These are phyloP conservation scores for Aspergillus nidulans DNA, from an alignment of 495 filamentous ascomycete species.

Conservation along the genomic window DNA sequence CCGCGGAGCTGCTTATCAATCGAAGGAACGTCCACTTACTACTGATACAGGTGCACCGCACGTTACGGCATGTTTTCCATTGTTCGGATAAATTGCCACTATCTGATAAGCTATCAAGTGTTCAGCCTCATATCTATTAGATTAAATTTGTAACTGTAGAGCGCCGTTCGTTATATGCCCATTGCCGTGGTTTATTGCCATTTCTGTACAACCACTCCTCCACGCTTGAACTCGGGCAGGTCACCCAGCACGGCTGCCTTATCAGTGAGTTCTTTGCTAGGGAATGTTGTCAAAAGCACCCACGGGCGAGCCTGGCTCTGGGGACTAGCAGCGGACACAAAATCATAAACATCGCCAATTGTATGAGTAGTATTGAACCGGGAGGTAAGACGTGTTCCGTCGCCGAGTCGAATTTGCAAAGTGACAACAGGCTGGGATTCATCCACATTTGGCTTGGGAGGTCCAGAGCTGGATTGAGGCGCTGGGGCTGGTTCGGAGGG, in stretches of 20 bases:
- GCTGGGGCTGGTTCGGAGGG: conserved; percentile 23
- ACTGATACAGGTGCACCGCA: neutral
- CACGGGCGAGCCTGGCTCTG: conserved; percentile 58
- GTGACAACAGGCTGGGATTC: conserved; percentile 71
- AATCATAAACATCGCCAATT: conserved; percentile 84
- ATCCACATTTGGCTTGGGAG: conserved; percentile 56
- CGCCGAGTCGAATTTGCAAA: conserved; percentile 83
- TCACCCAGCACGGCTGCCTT: conserved; percentile 65
- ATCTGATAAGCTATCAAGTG: neutral
- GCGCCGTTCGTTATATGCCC: neutral
- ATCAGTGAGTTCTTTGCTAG: conserved; percentile 86
- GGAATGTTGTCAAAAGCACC: conserved; percentile 91
- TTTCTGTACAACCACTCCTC: conserved; percentile 85
- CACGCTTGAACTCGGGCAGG: conserved; percentile 75
- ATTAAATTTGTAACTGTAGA: no score
- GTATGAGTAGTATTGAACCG: conserved; percentile 92
- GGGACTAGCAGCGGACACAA: conserved; percentile 66
- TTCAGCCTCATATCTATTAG: neutral
- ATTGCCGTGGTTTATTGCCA: conserved; percentile 50
- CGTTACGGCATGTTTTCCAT: neutral
- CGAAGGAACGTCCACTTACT: conserved; percentile 8
- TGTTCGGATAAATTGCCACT: conserved; percentile 1
- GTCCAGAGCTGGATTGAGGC: conserved; percentile 26
- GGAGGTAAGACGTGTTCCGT: conserved; percentile 79
- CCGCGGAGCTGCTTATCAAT: conserved; percentile 43